These are phyloP conservation scores for Voacanga thouarsii DNA, from an alignment of 257 asterid genomes.

Conservation along the genomic window DNA sequence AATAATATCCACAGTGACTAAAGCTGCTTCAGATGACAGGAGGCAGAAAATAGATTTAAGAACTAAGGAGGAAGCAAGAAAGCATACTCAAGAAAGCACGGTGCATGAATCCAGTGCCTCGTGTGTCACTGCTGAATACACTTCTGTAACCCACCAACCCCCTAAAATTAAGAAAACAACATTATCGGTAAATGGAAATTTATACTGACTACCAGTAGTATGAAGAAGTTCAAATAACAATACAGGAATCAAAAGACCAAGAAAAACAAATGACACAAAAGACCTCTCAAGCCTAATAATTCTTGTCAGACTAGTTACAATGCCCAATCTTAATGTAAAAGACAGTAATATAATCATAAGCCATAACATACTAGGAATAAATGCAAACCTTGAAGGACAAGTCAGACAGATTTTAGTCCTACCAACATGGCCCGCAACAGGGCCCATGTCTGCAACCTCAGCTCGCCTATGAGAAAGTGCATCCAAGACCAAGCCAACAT, in stretches of 20 bases:
- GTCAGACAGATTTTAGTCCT: slow-evolving; percentile 84
- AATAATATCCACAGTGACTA: neutral
- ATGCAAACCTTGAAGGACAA: slow-evolving; percentile 86
- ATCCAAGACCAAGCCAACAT: slow-evolving; percentile 92
- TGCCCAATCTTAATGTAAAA: neutral
- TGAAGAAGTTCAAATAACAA: neutral
- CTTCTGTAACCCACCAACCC: slow-evolving; percentile 97
- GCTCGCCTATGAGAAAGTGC: slow-evolving; percentile 96
- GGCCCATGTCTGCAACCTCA: slow-evolving; percentile 92
- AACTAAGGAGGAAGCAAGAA: slow-evolving; percentile 16
- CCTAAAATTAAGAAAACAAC: slow-evolving; percentile 42
- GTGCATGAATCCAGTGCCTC: slow-evolving; percentile 99
- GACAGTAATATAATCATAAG: neutral
- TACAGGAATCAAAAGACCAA: neutral
- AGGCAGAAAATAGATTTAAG: slow-evolving; percentile 1
- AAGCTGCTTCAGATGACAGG: neutral
- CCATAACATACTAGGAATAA: slow-evolving; percentile 17
- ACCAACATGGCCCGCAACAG: slow-evolving; percentile 88
- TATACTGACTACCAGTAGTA: neutral
- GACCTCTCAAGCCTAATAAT: neutral
- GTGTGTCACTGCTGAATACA: slow-evolving; percentile 93
- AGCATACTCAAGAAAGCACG: slow-evolving; percentile 90
- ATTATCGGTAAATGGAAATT: neutral
- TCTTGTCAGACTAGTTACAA: neutral
- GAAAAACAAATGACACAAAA: neutral